These are phyloP conservation scores for Rhodomyrtus tomentosa DNA, from an alignment of 345 rosid species.

Conservation along the genomic window DNA sequence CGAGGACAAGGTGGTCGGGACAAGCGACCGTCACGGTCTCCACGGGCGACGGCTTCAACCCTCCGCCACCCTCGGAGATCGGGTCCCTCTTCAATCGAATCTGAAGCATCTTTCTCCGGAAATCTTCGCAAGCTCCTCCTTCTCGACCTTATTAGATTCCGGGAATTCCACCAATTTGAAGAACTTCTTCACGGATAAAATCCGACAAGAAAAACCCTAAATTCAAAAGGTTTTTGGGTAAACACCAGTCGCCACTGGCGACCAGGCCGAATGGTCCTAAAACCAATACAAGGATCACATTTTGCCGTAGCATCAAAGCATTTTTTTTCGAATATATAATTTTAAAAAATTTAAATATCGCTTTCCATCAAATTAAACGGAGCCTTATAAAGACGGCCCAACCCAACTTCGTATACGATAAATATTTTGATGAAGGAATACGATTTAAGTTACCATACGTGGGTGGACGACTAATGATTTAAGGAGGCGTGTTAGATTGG, in stretches of 20 bases:
- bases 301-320: too few relatives aligned
- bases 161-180: not conserved
- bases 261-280: too few relatives aligned
- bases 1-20: conserved; percentile 92
- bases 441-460: not conserved
- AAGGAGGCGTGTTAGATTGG: not conserved
- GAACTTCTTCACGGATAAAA: not conserved
- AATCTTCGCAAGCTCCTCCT: not conserved
- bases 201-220: not conserved
- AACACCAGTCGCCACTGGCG: not conserved
- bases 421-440: not conserved
- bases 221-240: not conserved
- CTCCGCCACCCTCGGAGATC: conserved; percentile 36
- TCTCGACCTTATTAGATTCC: not conserved
- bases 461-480: too few relatives aligned
- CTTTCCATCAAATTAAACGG: too few relatives aligned
- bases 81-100: conserved; percentile 65
- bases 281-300: too few relatives aligned
- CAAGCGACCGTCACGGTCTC: conserved; percentile 92
- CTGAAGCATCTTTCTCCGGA: conserved; percentile 49
- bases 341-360: too few relatives aligned
- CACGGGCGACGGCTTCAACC: conserved; percentile 37
- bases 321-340: too few relatives aligned
- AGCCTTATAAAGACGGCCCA: too few relatives aligned
- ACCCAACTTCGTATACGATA: not conserved